phyloP scores from a whole-genome alignment of 306 rosid species.

The Dryas alaskensis region DNA sequence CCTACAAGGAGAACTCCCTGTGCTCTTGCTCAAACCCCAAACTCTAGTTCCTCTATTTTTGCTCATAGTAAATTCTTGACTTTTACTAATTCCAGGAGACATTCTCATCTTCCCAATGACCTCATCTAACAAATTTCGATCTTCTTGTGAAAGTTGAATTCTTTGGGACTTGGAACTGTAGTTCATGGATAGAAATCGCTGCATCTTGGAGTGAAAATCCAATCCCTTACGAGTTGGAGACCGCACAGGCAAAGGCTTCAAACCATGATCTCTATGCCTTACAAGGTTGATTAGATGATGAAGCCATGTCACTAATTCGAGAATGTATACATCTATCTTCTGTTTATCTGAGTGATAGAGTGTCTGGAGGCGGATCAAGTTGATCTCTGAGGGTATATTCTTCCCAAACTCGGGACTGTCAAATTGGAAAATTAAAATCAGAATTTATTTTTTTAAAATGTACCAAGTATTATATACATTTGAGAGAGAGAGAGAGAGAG shows the following conservation, averaged over 20 bases:
- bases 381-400: conserved; percentile 34
- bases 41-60: conserved; percentile 32
- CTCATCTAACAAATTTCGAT: conserved; percentile 53
- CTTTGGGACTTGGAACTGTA: conserved; percentile 24
- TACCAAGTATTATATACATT: background rate
- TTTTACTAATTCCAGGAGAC: conserved; percentile 58
- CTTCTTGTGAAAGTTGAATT: conserved; percentile 47
- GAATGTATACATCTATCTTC: conserved; percentile 61
- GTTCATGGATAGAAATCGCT: conserved; percentile 34
- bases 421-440: conserved; percentile 17
- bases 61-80: conserved; percentile 46
- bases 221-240: conserved; percentile 61
- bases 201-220: conserved; percentile 61
- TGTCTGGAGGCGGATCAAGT: conserved; percentile 68
- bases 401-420: conserved; percentile 65
- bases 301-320: conserved; percentile 69
- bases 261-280: conserved; percentile 52
- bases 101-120: conserved; percentile 41
- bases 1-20: conserved; percentile 53
- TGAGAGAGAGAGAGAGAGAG: background rate
- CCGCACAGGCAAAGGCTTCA: conserved; percentile 43
- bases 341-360: conserved; percentile 77
- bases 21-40: conserved; percentile 48
- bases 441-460: background rate
- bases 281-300: conserved; percentile 55